Conservation (phyloP, 1,139 yeast species). For the Arxiozyma telluris region DNA sequence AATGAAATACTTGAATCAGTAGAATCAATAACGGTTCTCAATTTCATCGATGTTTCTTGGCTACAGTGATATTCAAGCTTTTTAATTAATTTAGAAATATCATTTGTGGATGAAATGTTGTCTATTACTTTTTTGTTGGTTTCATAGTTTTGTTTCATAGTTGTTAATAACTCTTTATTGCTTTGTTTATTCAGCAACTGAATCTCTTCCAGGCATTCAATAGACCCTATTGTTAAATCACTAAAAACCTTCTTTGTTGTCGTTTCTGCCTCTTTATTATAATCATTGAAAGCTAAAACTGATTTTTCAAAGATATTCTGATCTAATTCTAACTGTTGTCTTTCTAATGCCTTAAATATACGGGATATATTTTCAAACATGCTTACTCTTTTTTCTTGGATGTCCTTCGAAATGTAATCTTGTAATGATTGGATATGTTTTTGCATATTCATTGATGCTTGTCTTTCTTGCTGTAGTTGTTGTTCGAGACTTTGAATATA, state of each 20-base stretch:
- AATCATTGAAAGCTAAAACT: conserved; percentile 1
- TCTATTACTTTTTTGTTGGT: neutral
- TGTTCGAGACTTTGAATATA: conserved; percentile 14
- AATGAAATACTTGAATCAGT: neutral
- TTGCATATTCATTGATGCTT: conserved; percentile 5
- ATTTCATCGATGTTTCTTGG: neutral
- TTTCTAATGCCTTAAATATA: conserved; percentile 3
- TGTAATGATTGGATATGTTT: conserved; percentile 5
- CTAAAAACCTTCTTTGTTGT: neutral
- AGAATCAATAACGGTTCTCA: neutral
- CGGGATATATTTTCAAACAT: neutral
- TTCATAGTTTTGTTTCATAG: neutral
- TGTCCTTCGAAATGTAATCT: conserved; percentile 6
- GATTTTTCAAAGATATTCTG: conserved; percentile 2
- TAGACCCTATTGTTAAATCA: conserved; percentile 2
- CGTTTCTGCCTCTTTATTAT: neutral
- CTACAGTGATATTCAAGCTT: neutral
- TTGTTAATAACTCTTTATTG: neutral
- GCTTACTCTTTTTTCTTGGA: conserved; percentile 3
- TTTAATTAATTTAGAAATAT: neutral
- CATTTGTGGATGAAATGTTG: neutral
- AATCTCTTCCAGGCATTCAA: conserved; percentile 2
- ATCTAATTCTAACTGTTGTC: conserved; percentile 6
- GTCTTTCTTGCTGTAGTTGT: conserved; percentile 8
- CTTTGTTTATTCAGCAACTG: neutral